A percentile compares a stretch with the other conserved stretches of the same genome.
These are phyloP conservation scores for Fallopia convolvulus DNA, from an alignment of 148 eudicot species.

Conservation along the genomic window DNA sequence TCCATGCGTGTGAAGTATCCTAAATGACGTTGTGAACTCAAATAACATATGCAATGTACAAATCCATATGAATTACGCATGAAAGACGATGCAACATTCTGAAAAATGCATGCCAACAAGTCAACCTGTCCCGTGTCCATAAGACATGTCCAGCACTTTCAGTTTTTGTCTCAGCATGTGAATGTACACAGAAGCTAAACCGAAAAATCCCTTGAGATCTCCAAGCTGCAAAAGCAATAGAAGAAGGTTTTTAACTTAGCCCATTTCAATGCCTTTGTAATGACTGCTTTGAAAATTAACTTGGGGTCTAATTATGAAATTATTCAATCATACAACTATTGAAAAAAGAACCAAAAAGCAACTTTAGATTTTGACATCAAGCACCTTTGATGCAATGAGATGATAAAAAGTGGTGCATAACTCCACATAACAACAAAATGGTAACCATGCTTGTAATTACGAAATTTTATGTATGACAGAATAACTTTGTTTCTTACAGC, in stretches of 20 bases:
- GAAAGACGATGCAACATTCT: neutral
- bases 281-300: neutral
- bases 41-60: neutral
- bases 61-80: neutral
- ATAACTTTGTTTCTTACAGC: neutral
- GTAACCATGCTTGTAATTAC: neutral
- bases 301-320: neutral
- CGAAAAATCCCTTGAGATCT: slow-evolving; percentile 80
- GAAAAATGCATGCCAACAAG: neutral
- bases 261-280: neutral
- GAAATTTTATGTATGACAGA: neutral
- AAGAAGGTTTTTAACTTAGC: slow-evolving; percentile 2
- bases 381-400: neutral
- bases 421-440: neutral
- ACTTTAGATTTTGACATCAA: neutral
- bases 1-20: neutral
- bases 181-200: slow-evolving; percentile 59
- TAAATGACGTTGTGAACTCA: neutral
- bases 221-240: slow-evolving; percentile 51
- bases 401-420: neutral
- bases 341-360: neutral
- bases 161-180: slow-evolving; percentile 71
- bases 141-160: slow-evolving; percentile 73
- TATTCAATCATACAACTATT: neutral
- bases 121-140: slow-evolving; percentile 84